Base-by-base conservation (phyloP, 2,329 filamentous ascomycete genomes). In the Sporothrix brasiliensis region DNA sequence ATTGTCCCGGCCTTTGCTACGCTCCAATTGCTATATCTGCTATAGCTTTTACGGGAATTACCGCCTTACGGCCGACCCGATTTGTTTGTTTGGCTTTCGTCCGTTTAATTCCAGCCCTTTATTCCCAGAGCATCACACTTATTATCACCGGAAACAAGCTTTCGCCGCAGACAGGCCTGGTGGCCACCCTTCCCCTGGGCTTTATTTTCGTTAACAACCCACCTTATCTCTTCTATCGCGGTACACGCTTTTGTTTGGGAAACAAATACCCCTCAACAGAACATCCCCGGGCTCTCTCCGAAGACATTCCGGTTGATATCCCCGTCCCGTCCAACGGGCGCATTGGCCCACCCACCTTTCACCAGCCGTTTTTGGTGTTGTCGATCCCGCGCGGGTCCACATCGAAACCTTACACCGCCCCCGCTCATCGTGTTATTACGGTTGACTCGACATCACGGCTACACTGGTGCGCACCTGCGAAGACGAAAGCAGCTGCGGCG, bases 101-200 rank as follows among this genome's bases (percentile, higher is more conserved):
- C 69, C 68, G 68, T 67, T 56, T 70, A 70, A 70, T 61, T 60
- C 58, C 60, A 72, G 54, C n/a, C 56, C 67, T 44, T 61, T 68
- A 60, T 65, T 69, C 41, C 41, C 30, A 27, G 49, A 14, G 30
- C 54, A 30, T 44, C 56, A 21, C 49, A 16, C 41, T 0, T 21
- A 60, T 66, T 73, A 70, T 69, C 69, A 68, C 72, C 67, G 67
- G 67, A 47, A 69, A 50, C 52, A 68, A 68, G 66, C 66, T 34
- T 44, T 63, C 61, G 16, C 63, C 47, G 19, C n/a, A 52, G 27
- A 50, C 47, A 66, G 39, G 63, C 63, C 63, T 68, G 21, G 66
- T 58, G 66, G 50, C 66, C 27, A 4, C 21, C 24, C 49, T 14
- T 27, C 30, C 39, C 49, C 49, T 16, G 34, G 50, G 5, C 44